Evolutionary conservation across 2,329 filamentous ascomycete genomes (phyloP), one percentile per base, ranked within the genome.

Genomic region (Trichoderma aggressivum): DNA sequence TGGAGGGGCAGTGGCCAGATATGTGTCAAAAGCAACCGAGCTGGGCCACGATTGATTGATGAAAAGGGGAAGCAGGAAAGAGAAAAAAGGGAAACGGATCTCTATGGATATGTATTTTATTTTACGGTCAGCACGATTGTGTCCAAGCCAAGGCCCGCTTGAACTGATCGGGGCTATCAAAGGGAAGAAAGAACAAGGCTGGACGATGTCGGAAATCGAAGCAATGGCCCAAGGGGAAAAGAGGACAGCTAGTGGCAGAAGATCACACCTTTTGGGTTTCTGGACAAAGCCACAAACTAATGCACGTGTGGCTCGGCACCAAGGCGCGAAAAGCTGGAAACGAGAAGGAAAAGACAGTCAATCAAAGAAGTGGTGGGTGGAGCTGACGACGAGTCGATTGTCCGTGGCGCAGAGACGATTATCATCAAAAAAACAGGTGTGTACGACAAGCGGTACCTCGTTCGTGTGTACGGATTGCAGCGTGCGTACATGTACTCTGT

Each of bases 251-350:
- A 71, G 70, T 30, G 70, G 43, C 32, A 62, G 63, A 55, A n/a
- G n/a, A 53, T 53, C 59, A 50, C 62, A 50, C 32, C 66, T 53
- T 59, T 59, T 66, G 59, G 47, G 36, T 65, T 56, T 34, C 24
- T 24, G 55, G 70, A 67, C 47, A 55, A 64, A 69, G 64, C 64
- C 64, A 72, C 64, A 59, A 39, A 26, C 59, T 72, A 69, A 68
- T 69, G 65, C 65, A 72, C 56, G 56, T 71, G 65, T 65, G 65
- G 70, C 70, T 69, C 70, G 66, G 70, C 70, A 61, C 65, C 65
- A 70, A 47, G 34, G 47, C 24, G 59, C 34, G 34, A 60, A 60
- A 36, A 47, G 58, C 70, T 56, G 56, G 55, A 66, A 65, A 58
- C 26, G 50, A 70, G 28, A 62, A 59, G 18, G 58, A 34, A 66